Conservation (phyloP, 2,329 filamentous ascomycete species). For the Aspergillus flavus region DNA sequence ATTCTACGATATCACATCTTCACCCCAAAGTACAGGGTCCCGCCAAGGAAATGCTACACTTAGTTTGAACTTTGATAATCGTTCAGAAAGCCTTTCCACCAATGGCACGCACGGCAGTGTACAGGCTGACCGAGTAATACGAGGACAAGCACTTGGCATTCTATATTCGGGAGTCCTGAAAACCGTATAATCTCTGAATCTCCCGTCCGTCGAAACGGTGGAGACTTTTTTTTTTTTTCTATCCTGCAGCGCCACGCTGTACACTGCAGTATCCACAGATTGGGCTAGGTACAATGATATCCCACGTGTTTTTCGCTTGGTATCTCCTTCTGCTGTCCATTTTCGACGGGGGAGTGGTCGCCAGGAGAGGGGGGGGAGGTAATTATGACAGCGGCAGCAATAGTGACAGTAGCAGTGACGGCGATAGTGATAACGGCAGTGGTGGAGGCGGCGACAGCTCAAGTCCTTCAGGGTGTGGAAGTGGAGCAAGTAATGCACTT, state of each 20-base stretch:
- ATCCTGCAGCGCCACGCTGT: neutral
- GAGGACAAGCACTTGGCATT: neutral
- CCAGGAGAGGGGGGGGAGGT: neutral
- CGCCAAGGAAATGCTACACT: neutral
- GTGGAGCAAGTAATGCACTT: neutral
- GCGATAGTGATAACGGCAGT: neutral
- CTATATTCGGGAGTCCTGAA: neutral
- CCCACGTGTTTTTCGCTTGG: neutral
- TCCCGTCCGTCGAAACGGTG: neutral
- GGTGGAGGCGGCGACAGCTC: neutral
- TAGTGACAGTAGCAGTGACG: neutral
- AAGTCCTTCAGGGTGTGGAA: neutral
- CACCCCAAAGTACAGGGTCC: neutral
- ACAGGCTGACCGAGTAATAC: neutral
- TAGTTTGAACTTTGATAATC: neutral
- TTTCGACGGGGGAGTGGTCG: neutral
- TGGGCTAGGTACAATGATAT: neutral
- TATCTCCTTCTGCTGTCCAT: neutral
- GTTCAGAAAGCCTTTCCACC: neutral
- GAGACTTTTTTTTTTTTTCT: no score
- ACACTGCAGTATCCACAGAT: neutral
- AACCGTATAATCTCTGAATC: neutral
- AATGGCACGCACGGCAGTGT: neutral
- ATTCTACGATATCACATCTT: neutral
- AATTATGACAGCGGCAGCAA: neutral